Percentiles rank a stretch among this genome's conserved stretches.
phyloP scores from a whole-genome alignment of 1,139 yeast species.

The Hansenula sp. region DNA sequence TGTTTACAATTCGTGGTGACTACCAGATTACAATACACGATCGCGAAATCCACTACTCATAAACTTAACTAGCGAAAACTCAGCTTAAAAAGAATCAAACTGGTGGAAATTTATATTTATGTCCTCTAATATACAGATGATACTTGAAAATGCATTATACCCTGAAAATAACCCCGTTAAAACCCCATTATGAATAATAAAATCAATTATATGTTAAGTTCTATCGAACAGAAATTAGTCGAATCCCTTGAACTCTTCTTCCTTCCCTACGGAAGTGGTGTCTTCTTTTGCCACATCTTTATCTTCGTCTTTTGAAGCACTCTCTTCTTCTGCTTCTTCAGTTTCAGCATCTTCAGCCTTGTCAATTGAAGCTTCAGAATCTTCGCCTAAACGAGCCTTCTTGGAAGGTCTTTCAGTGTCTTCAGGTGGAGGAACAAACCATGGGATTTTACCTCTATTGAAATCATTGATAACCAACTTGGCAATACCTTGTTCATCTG shows the following conservation, averaged over 20 bases:
- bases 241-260: conserved; percentile 22
- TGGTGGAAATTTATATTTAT: no score
- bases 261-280: background rate
- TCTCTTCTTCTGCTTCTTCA: background rate
- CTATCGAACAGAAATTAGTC: conserved; percentile 11
- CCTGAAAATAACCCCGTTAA: background rate
- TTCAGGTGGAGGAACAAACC: conserved; percentile 95
- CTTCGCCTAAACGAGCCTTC: conserved; percentile 30
- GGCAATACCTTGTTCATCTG: conserved; percentile 91
- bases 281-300: conserved; percentile 1
- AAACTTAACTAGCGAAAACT: background rate
- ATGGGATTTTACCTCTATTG: conserved; percentile 95
- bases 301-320: conserved; percentile 3
- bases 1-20: background rate
- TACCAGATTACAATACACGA: no score
- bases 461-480: conserved; percentile 89
- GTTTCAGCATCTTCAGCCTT: conserved; percentile 4
- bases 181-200: background rate
- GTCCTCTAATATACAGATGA: background rate
- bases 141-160: background rate
- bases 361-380: conserved; percentile 5
- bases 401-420: conserved; percentile 50
- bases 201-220: background rate
- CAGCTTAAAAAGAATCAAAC: background rate
- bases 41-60: no score